phyloP scores from a whole-genome alignment of 768 basidiomycete genomes.

The Gelatoporia subvermispora region DNA sequence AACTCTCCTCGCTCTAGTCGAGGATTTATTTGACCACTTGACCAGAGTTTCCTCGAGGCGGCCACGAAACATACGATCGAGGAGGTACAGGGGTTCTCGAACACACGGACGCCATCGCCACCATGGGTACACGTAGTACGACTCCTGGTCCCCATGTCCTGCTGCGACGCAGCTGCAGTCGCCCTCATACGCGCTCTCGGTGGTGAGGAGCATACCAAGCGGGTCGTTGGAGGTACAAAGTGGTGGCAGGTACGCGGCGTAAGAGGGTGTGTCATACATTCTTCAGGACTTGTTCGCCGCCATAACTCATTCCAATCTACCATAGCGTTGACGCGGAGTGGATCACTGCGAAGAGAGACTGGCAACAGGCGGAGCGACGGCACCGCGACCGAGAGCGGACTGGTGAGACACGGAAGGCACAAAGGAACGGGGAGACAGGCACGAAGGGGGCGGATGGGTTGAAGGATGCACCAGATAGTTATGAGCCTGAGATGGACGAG shows the following conservation, averaged over 20 bases:
- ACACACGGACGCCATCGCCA: constrained; percentile 78
- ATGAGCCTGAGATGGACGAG: constrained; percentile 73
- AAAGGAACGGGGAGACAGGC: background rate
- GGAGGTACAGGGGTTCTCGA: constrained; percentile 77
- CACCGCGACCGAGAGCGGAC: constrained; percentile 36
- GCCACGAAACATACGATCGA: constrained; percentile 76
- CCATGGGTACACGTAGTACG: constrained; percentile 77
- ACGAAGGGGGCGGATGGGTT: background rate
- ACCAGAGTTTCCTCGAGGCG: constrained; percentile 69
- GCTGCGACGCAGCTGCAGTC: constrained; percentile 70
- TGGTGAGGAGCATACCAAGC: constrained; percentile 68
- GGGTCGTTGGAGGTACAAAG: constrained; percentile 81
- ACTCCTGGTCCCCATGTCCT: constrained; percentile 66
- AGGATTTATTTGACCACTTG: background rate
- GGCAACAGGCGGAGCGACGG: constrained; percentile 60
- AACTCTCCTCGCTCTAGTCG: background rate
- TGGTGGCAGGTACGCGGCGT: constrained; percentile 97
- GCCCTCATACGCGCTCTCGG: constrained; percentile 76
- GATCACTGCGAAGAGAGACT: constrained; percentile 83
- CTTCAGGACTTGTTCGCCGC: background rate
- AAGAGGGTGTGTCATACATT: constrained; percentile 51
- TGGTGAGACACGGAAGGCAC: background rate
- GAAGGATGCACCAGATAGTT: constrained; percentile 23
- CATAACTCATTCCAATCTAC: background rate
- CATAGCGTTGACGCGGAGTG: constrained; percentile 79